phyloP scores from a whole-genome alignment of 768 basidiomycete genomes.

The Lactarius psammicola region DNA sequence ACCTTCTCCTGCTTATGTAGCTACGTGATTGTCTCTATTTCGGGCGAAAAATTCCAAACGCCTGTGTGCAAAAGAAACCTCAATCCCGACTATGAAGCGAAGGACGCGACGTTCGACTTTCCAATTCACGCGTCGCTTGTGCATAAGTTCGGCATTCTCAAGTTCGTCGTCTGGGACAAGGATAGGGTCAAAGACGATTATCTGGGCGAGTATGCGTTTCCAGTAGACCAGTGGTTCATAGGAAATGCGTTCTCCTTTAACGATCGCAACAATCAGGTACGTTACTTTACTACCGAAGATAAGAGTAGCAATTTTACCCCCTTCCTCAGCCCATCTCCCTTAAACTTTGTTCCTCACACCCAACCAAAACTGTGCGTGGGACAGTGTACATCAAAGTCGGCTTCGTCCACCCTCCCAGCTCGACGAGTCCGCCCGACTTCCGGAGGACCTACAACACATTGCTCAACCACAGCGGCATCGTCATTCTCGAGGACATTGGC shows the following conservation, averaged over 20 bases:
- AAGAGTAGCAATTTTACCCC: neutral
- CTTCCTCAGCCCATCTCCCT: neutral
- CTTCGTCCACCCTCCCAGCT: neutral
- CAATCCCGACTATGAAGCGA: no score
- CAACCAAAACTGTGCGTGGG: neutral
- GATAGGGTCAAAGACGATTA: no score
- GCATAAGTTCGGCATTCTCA: no score
- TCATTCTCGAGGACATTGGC: no score
- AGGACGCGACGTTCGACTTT: no score
- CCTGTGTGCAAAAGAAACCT: constrained; percentile 45
- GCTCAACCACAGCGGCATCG: neutral
- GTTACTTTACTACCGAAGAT: neutral
- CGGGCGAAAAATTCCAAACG: constrained; percentile 32
- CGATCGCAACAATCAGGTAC: neutral
- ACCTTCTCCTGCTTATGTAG: no score
- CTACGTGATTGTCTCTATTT: no score
- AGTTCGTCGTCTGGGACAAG: no score
- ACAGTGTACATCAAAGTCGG: neutral
- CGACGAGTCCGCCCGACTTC: neutral
- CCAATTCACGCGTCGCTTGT: no score
- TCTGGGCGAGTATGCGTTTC: no score
- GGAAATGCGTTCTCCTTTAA: no score
- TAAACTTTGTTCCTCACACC: neutral
- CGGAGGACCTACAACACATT: neutral
- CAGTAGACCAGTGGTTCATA: no score